Base-by-base conservation (phyloP, 1,284 basidiomycete genomes). In the Polyporus tsugae region DNA sequence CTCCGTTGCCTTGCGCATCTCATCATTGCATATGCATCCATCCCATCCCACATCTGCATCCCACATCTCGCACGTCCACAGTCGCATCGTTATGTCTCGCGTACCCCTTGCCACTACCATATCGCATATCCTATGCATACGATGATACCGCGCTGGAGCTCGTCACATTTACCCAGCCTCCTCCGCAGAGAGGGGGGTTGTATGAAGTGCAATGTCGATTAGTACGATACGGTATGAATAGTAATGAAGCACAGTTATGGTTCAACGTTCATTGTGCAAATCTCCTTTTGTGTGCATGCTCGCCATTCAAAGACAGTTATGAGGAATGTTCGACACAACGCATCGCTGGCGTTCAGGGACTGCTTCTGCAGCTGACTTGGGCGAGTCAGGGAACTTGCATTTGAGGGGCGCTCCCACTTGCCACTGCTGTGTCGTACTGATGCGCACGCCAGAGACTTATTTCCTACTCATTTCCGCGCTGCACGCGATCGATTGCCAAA, bases 211-310 rank as follows among this genome's bases (percentile, higher is more conserved):
- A 17, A 64, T 64, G 63, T 65, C 35, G 33, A 61, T 41, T 64
- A 62, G 62, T 68, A 68, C 38, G 66, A 64, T 68, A 68, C 42
- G 10, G 62, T 68, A 68, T 60, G 67, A 68, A 41, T 68, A 68
- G 63, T 67, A 63, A 63, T 63, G 36, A 41, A 39, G 25, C 36
- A 53, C 36, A 41, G 41, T 60, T n/a, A 41, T 60, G 58, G 58
- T 60, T 25, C 38, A 41, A 42, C 41, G 36, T 59, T 25, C 38
- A 41, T 60, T 60, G 36, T 59, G 57, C 25, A 25, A 38, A 39
- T 36, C n/a, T 49, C 46, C 36, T 29, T 59, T n/a, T 6, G 35
- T 11, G 36, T 38, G 33, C 57, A 39, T 22, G 25, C 17, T 58
- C 10, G 19, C 2, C 17, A 4, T 33, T n/a, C 29, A 2, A 29